phyloP scores from a whole-genome alignment of 352 stramenopile genomes.

The Pythium rishiriense region DNA sequence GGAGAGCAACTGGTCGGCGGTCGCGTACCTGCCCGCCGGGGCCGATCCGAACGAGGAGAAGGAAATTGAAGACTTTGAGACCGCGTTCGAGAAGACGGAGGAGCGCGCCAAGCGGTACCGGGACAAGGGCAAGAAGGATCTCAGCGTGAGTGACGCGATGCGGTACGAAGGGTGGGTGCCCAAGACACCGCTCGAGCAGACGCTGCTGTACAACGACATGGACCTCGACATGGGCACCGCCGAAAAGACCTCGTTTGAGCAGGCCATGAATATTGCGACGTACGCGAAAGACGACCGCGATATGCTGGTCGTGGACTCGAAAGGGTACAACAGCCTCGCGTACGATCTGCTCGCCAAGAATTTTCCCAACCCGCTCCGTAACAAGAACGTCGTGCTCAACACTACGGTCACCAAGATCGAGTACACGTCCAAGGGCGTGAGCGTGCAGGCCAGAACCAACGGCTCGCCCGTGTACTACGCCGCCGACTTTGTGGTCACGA shows the following conservation, averaged over 20 bases:
- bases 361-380: conserved; percentile 10
- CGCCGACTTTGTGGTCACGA: conserved; percentile 12
- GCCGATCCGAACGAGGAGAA: conserved; percentile 5
- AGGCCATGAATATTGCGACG: conserved; percentile 8
- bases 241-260: conserved; percentile 12
- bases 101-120: conserved; percentile 6
- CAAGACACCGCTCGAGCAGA: conserved; percentile 10
- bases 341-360: conserved; percentile 10
- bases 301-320: conserved; percentile 1
- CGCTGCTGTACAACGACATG: conserved; percentile 8
- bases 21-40: conserved; percentile 1
- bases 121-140: conserved; percentile 13
- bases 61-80: conserved; percentile 6
- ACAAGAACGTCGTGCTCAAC: conserved; percentile 12
- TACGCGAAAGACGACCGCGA: conserved; percentile 11
- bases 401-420: conserved; percentile 13
- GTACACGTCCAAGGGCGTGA: background rate
- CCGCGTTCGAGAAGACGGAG: conserved; percentile 2
- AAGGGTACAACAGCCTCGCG: conserved; percentile 9
- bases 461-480: background rate
- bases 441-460: background rate
- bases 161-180: conserved; percentile 12
- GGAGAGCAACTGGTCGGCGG: conserved; percentile 15
- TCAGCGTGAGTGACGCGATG: background rate
- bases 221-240: conserved; percentile 4